Base-by-base conservation (phyloP, 768 basidiomycete genomes). In the Leucocoprinus leucothites region DNA sequence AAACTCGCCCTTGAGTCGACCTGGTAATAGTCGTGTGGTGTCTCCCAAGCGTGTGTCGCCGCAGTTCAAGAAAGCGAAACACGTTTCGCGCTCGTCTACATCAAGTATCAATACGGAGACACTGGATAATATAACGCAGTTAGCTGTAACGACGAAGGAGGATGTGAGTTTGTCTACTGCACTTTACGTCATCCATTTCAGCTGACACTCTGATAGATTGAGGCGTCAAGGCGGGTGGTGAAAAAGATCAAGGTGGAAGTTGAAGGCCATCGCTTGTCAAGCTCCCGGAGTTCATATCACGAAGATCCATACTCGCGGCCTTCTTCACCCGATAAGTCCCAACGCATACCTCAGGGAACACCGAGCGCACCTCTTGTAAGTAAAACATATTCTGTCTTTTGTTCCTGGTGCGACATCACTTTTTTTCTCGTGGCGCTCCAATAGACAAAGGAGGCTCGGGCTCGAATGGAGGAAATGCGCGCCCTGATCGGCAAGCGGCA, bases 381-480 rank as follows among this genome's bases (percentile, higher is more conserved):
- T 57, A n/a, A 25, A 26, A 41, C 24, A 25, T 49, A 42, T 25
- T 41, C 14, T 22, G 25, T 28, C 31, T 35, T 46, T 36, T 40
- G 24, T 5, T 22, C 18, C 3, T n/a, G 47, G 21, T 25, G 34
- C 25, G 44, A 3, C 31, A 35, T n/a, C 38, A 38, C 38, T 38
- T 38, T 38, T 38, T 38, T 38, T 38, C 38, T 38, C 38, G 14
- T 38, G 38, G 7, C 38, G 38, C 31, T 25, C 46, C 25, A n/a
- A 22, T n/a, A 93, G 91, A 87, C 81, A 11, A 84, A 71, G 63
- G 90, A 85, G 52, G 89, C 90, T 34, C 85, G 84, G 60, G 85
- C 85, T 34, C 83, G 91, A 21, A 78, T 91, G 75, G 84, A 90
- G 61, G 91, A 94, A 67, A 90, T 94, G 90, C 80, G 85, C 38